Percentiles rank a stretch among this genome's conserved stretches.
Evolutionary conservation across 1,284 basidiomycete species (phyloP).

Genomic region (Leccinum solheimii): DNA sequence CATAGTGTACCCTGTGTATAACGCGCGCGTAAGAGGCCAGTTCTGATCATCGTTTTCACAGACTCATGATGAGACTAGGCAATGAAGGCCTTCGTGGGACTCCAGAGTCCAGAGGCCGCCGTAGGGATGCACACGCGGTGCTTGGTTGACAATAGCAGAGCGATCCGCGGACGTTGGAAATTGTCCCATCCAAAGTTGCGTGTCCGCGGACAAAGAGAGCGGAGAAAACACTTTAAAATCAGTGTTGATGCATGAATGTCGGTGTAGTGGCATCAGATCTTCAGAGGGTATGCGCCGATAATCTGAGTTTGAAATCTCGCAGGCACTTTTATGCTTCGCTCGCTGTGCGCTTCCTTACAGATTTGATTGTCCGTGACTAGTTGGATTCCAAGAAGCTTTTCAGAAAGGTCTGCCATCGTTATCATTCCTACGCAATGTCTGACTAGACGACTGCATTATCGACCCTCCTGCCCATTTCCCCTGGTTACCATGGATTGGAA

Average conservation of each 20-base stretch:
- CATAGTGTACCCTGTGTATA: neutral
- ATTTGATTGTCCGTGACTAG: too few species aligned
- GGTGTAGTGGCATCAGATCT: too few species aligned
- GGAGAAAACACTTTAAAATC: neutral
- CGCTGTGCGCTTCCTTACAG: too few species aligned
- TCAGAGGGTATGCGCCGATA: too few species aligned
- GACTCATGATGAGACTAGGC: neutral
- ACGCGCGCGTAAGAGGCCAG: neutral
- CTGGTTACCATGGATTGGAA: neutral
- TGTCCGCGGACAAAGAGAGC: neutral
- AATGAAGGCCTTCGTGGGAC: neutral
- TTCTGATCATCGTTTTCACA: neutral
- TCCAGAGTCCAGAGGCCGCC: neutral
- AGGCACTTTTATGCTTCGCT: too few species aligned
- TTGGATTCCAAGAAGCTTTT: neutral
- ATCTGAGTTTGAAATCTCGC: too few species aligned
- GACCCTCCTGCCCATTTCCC: constrained; percentile 10
- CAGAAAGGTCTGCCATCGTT: neutral
- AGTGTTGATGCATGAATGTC: neutral
- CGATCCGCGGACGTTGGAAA: neutral
- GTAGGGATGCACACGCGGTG: neutral
- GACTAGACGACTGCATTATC: neutral
- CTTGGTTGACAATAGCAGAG: neutral
- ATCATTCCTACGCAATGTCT: neutral
- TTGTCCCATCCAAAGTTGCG: neutral